phyloP scores from a whole-genome alignment of 768 basidiomycete species.

The Fistulinella prunicolor region DNA sequence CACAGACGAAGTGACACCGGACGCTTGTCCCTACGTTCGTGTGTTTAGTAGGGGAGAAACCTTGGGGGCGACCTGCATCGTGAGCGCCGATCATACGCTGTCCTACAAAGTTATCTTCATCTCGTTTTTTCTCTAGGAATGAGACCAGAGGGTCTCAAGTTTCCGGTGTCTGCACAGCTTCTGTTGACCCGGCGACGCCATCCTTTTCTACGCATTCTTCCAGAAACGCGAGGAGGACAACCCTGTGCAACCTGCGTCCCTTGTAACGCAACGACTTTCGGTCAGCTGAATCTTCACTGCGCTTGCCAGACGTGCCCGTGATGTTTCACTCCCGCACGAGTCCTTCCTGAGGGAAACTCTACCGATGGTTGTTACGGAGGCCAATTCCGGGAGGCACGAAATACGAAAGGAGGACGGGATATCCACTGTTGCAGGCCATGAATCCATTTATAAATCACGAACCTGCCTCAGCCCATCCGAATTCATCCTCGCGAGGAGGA shows the following conservation, averaged over 20 bases:
- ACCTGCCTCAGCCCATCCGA: slow-evolving; percentile 34
- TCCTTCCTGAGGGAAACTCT: slow-evolving; percentile 34
- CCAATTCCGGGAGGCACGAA: slow-evolving; percentile 33
- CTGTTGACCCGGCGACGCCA: slow-evolving; percentile 10
- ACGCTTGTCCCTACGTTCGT: too few relatives aligned
- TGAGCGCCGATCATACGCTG: too few relatives aligned
- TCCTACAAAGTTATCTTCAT: too few relatives aligned
- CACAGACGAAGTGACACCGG: too few relatives aligned
- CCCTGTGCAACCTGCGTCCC: slow-evolving; percentile 22
- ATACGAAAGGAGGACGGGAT: slow-evolving; percentile 59
- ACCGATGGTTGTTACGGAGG: slow-evolving; percentile 17
- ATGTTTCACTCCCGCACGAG: slow-evolving; percentile 57
- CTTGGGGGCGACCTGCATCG: too few relatives aligned
- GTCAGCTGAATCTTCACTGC: slow-evolving; percentile 70
- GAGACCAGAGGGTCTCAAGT: too few relatives aligned
- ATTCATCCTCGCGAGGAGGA: slow-evolving; percentile 42
- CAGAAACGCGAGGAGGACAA: slow-evolving; percentile 24
- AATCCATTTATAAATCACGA: neutral
- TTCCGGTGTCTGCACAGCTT: too few relatives aligned
- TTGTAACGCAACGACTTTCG: slow-evolving; percentile 49
- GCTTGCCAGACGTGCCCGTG: slow-evolving; percentile 58
- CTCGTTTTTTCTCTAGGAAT: too few relatives aligned
- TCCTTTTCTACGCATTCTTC: slow-evolving; percentile 24
- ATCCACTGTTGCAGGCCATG: slow-evolving; percentile 30
- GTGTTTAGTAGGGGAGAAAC: too few relatives aligned